Conservation (phyloP, 2,329 filamentous ascomycete genomes). For the Beauveria australis region DNA sequence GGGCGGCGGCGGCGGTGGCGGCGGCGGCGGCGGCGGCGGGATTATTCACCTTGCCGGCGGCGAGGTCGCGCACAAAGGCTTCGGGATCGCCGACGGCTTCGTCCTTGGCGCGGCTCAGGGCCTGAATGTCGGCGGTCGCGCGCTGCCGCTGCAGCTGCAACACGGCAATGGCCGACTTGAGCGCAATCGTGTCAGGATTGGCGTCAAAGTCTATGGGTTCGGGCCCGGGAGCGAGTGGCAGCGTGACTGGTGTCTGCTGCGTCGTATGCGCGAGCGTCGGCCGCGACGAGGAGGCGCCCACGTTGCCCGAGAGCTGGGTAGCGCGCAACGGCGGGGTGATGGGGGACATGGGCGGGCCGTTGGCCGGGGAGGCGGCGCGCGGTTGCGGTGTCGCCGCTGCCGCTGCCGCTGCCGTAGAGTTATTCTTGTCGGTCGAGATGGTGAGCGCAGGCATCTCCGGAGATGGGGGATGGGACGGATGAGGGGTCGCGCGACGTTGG, state of each 20-base stretch:
- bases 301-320: constrained; percentile 21
- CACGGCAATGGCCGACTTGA: constrained; percentile 77
- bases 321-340: constrained; percentile 43
- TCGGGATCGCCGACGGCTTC: constrained; percentile 64
- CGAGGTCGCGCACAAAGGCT: constrained; percentile 62
- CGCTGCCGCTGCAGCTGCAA: constrained; percentile 79
- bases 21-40: constrained; percentile 9
- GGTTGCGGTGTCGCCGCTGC: constrained; percentile 15
- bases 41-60: constrained; percentile 47
- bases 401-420: constrained; percentile 4
- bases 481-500: no score
- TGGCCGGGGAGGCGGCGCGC: constrained; percentile 35
- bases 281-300: neutral
- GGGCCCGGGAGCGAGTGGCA: constrained; percentile 38
- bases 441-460: constrained; percentile 5
- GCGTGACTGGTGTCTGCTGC: constrained; percentile 31
- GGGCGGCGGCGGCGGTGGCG: constrained; percentile 11
- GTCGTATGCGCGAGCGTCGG: constrained; percentile 33
- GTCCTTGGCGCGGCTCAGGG: constrained; percentile 60
- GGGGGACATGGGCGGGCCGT: constrained; percentile 43
- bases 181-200: constrained; percentile 81
- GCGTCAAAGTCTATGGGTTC: constrained; percentile 48
- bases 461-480: no score
- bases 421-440: neutral
- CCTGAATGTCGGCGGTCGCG: constrained; percentile 65